Percentiles rank a stretch among this genome's conserved stretches.
phyloP scores from a whole-genome alignment of 805 yeast species.

The Clavispora fructus region DNA sequence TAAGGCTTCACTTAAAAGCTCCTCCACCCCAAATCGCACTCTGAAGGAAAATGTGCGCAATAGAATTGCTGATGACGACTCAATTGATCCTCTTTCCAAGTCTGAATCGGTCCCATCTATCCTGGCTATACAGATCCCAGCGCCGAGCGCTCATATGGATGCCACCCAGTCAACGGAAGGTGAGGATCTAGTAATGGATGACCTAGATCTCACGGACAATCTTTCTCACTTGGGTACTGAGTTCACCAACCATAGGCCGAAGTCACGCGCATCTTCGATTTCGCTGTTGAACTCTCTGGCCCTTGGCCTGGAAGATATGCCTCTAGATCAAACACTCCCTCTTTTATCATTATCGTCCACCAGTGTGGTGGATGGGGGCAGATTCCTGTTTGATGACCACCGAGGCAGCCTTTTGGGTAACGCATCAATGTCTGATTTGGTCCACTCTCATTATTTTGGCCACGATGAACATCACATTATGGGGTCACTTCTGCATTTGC shows the following conservation, averaged over 20 bases:
- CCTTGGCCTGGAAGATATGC: slow-evolving; percentile 2
- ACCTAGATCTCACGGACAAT: slow-evolving; percentile 5
- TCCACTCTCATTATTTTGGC: slow-evolving; percentile 7
- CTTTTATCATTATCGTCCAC: slow-evolving; percentile 8
- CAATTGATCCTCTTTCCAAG: background rate
- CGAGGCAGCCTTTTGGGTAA: background rate
- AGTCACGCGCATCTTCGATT: slow-evolving; percentile 12
- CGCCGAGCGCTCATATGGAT: background rate
- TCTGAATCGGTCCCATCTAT: background rate
- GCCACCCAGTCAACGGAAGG: background rate
- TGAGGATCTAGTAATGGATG: background rate
- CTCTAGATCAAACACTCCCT: slow-evolving; percentile 13
- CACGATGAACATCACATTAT: slow-evolving; percentile 5
- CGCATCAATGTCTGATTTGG: slow-evolving; percentile 13
- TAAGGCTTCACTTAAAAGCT: background rate
- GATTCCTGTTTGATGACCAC: slow-evolving; percentile 4
- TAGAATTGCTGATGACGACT: background rate
- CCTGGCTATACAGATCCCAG: background rate
- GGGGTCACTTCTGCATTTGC: slow-evolving; percentile 5
- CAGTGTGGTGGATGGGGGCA: slow-evolving; percentile 5
- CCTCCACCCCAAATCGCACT: too few relatives aligned
- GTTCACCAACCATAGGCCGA: background rate
- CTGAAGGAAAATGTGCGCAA: background rate
- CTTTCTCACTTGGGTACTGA: background rate
- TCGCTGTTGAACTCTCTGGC: slow-evolving; percentile 7